Base-by-base conservation (phyloP, 2,329 filamentous ascomycete species). In the Colletotrichum godetiae region DNA sequence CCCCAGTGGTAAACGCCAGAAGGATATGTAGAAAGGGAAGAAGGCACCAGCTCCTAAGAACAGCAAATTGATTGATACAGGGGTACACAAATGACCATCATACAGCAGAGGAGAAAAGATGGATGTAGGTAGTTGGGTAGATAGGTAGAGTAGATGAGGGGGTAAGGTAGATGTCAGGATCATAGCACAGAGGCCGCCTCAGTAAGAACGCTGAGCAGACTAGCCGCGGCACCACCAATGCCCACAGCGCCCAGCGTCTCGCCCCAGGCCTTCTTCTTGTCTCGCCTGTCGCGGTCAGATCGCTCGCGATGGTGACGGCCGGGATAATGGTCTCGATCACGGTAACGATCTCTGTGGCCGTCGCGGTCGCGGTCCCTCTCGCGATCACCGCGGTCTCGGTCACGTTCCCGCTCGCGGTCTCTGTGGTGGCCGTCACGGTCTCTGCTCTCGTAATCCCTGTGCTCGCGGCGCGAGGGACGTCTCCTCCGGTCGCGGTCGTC, bases 221-320 rank as follows among this genome's bases (percentile, higher is more conserved):
- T 90, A 3, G 87, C 89, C 0, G 90, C 90, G 0, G 89, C 90
- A 11, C 90, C 89, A 4, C 90, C 90, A 35, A 92, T 88, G 1
- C 90, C 88, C 5, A 89, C 90, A 0, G 88, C 89, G 2, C 87
- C 86, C 4, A 91, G 82, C 19, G 89, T 87, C 75, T 90, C 88
- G 60, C 87, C 86, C 80, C 86, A 87, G 13, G 82, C 82, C 76
- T 84, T 87, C 78, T 84, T 86, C 77, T 80, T 84, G 3, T 86
- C 82, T 46, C 79, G 78, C 42, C 78, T 78, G 12, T 79, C 76
- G 56, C 77, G 74, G 12, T 78, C 76, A 31, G 60, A 37, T n/a
- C 75, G 69, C 53, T 80, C 76, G 53, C 75, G 57, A 56, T 77
- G 82, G 49, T 75, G 57, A 66, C 76, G 82, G 13, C 84, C 81